These are phyloP conservation scores for Kwoniella shivajii DNA, from an alignment of 1,284 basidiomycete species.

Conservation along the genomic window DNA sequence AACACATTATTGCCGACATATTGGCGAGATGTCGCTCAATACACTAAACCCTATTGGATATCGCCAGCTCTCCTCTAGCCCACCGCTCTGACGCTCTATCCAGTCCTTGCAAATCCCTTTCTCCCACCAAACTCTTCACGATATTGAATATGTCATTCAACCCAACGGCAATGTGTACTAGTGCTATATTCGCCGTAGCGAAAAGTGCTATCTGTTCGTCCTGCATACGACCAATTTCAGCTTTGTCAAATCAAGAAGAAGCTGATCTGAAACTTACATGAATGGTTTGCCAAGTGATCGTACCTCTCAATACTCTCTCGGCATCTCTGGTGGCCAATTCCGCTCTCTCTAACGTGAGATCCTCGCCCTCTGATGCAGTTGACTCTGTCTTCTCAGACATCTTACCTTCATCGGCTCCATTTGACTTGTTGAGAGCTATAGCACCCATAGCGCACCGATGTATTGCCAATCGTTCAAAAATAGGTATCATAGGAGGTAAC, in stretches of 20 bases:
- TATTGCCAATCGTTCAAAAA: conserved; percentile 47
- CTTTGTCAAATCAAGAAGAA: not conserved
- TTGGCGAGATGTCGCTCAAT: no score
- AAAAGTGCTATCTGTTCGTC: conserved; percentile 50
- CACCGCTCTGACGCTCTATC: conserved; percentile 42
- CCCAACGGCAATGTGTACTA: conserved; percentile 38
- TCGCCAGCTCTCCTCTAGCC: conserved; percentile 20
- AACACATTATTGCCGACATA: no score
- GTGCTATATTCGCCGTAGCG: conserved; percentile 45
- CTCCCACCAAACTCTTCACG: conserved; percentile 45
- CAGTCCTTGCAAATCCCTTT: conserved; percentile 43
- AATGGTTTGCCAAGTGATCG: conserved; percentile 13
- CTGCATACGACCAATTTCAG: conserved; percentile 16
- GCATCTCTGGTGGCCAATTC: conserved; percentile 17
- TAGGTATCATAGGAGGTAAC: conserved; percentile 48
- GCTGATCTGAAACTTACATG: conserved; percentile 4
- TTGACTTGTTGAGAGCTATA: not conserved
- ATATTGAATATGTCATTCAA: conserved; percentile 44
- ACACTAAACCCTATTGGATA: not conserved
- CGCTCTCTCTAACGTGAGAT: not conserved
- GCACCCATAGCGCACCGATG: conserved; percentile 18
- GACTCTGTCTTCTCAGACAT: not conserved
- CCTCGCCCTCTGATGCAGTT: not conserved
- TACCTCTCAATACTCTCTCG: conserved; percentile 5
- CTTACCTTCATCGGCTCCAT: not conserved